Evolutionary conservation across 2,329 filamentous ascomycete species (phyloP), one percentile per base, ranked within the genome.

Genomic region (Ceratocystiopsis sp.): DNA sequence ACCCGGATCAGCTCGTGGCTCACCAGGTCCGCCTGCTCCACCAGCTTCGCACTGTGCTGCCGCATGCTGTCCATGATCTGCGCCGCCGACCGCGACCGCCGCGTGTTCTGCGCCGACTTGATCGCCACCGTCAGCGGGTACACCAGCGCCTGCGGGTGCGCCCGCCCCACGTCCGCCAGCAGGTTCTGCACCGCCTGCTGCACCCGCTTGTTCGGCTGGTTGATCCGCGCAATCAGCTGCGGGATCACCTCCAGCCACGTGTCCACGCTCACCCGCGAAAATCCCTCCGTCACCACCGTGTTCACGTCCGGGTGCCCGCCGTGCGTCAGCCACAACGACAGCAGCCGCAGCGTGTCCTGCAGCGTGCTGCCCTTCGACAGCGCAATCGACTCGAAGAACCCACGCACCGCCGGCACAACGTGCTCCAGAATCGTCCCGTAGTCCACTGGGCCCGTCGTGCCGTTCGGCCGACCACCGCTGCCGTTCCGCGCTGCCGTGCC

Each of bases 221-320:
- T 98, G 65, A 99, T 96, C 46, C 91, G 78, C 32, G 91, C 91
- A 59, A 99, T 94, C 40, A 99, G 69, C 57, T 99, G 91, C 33
- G 91, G 91, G 50, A 96, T 95, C 42, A 98, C 93, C 56, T 96
- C 87, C 16, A 99, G 75, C 93, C 91, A 99, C 1, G 89, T 96
- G 60, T 99, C 91, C 44, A 98, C 84, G 55, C 84, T 94, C 51
- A 99, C 86, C 35, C 83, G 82, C 0, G 81, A 73, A 50, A 95
- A 93, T 6, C 93, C 91, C 56, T 96, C 87, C 0, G 79, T 86
- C 19, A 99, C 84, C 15, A 83, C 84, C 15, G 73, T 66, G 54
- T 89, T 94, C 48, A 99, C 93, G 50, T 96, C 89, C 25, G 75
- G 67, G 55, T 85, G 79, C 18, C 85, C 84, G 42, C 91, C 91